phyloP scores from a whole-genome alignment of 1,284 basidiomycete species.

The Heterobasidion parviporum region DNA sequence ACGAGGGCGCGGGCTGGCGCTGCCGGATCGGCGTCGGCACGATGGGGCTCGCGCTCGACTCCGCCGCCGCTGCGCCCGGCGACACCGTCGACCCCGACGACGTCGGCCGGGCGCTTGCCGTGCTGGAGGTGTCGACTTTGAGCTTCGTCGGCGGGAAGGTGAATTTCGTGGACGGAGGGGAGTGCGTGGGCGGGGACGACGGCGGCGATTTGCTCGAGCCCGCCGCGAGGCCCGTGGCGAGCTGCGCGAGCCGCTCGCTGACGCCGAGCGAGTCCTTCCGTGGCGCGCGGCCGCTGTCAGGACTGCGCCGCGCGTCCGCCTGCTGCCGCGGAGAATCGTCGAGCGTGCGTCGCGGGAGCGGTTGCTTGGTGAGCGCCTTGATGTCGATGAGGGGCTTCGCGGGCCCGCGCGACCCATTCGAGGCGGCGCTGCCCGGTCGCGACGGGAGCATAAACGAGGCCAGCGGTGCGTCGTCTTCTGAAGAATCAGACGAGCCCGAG shows the following conservation, averaged over 20 bases:
- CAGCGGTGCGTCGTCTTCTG: conserved; percentile 32
- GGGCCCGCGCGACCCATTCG: conserved; percentile 25
- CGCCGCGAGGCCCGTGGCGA: conserved; percentile 8
- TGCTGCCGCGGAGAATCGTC: conserved; percentile 7
- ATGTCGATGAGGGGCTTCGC: conserved; percentile 45
- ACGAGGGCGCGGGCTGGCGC: conserved; percentile 51
- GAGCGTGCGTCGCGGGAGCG: conserved; percentile 12
- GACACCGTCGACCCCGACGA: neutral
- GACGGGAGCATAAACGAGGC: conserved; percentile 29
- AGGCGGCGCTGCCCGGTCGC: conserved; percentile 37
- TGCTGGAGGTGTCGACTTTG: conserved; percentile 5
- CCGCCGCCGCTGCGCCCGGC: neutral
- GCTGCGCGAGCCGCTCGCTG: conserved; percentile 12
- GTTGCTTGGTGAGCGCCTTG: conserved; percentile 18
- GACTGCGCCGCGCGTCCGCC: conserved; percentile 2
- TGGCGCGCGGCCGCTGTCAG: neutral
- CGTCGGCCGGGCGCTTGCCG: neutral
- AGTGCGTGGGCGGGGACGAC: neutral
- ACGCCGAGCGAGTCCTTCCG: conserved; percentile 10
- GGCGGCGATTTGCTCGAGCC: neutral
- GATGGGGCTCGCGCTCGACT: conserved; percentile 20
- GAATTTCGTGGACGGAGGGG: neutral
- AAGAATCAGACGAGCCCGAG: conserved; percentile 4
- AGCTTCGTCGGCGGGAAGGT: conserved; percentile 1
- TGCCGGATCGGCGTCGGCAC: conserved; percentile 59